Evolutionary conservation across 2,329 filamentous ascomycete genomes (phyloP).

Genomic region (Aspergillus sp.): DNA sequence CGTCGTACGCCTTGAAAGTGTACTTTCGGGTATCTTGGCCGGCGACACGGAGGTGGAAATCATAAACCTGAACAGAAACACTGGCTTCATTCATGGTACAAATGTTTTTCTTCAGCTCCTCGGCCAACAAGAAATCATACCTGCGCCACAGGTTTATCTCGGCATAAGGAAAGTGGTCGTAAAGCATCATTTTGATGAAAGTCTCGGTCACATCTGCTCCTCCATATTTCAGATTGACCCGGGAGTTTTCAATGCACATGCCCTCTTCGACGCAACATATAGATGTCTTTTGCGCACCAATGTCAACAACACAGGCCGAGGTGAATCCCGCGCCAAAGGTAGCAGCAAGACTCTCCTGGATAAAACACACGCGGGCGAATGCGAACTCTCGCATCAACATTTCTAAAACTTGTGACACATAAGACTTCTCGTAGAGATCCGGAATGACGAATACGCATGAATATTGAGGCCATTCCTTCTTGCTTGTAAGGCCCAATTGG

Average conservation of each 20-base stretch:
- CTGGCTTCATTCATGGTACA: conserved; percentile 88
- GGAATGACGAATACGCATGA: conserved; percentile 97
- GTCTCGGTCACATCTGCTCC: conserved; percentile 90
- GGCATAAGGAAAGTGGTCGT: conserved; percentile 89
- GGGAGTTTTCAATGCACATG: conserved; percentile 88
- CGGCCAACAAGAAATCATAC: conserved; percentile 88
- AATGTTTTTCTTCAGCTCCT: conserved; percentile 90
- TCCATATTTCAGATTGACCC: conserved; percentile 91
- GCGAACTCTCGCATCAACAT: conserved; percentile 86
- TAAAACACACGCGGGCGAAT: conserved; percentile 84
- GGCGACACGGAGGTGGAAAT: conserved; percentile 85
- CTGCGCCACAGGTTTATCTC: conserved; percentile 88
- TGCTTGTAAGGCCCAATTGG: conserved; percentile 74
- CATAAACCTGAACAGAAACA: conserved; percentile 79
- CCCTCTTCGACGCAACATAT: conserved; percentile 97
- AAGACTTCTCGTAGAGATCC: conserved; percentile 91
- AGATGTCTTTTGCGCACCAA: conserved; percentile 95
- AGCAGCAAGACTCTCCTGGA: conserved; percentile 92
- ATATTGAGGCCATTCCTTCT: conserved; percentile 82
- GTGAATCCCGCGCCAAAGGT: conserved; percentile 95
- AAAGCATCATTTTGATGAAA: conserved; percentile 97
- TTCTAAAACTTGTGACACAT: conserved; percentile 78
- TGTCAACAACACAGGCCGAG: conserved; percentile 89
- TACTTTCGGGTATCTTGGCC: conserved; percentile 90
- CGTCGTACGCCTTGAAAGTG: conserved; percentile 94